A percentile compares a stretch with the other conserved stretches of the same genome.
Evolutionary conservation across 352 stramenopile species (phyloP).

Genomic region (Globisporangium megalacanthum): DNA sequence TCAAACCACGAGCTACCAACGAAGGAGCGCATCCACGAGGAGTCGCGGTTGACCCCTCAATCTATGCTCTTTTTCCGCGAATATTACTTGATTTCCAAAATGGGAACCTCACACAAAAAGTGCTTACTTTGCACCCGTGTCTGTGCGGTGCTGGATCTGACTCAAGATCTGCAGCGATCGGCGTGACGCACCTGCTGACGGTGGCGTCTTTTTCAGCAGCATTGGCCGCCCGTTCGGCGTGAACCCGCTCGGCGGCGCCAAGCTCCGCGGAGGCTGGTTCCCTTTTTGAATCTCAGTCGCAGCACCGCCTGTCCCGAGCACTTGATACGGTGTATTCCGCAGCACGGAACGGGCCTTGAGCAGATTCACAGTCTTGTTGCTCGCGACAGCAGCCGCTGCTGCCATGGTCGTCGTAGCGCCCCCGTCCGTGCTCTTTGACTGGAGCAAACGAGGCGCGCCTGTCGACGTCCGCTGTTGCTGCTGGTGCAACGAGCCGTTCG

Average conservation of each 20-base stretch:
- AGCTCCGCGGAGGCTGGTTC: slow-evolving; percentile 7
- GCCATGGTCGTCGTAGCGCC: slow-evolving; percentile 10
- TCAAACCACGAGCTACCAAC: too few species aligned
- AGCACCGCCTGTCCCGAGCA: slow-evolving; percentile 6
- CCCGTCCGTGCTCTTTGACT: slow-evolving; percentile 34
- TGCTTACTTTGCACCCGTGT: slow-evolving; percentile 5
- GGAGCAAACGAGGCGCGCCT: slow-evolving; percentile 31
- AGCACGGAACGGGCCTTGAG: slow-evolving; percentile 69
- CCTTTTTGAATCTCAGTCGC: slow-evolving; percentile 4
- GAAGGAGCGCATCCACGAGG: too few species aligned
- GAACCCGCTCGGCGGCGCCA: slow-evolving; percentile 15
- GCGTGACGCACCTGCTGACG: slow-evolving; percentile 55
- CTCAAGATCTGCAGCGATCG: slow-evolving; percentile 80
- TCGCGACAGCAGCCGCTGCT: neutral
- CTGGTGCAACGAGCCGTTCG: slow-evolving; percentile 21
- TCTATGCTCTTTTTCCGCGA: too few species aligned
- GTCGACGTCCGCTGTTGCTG: slow-evolving; percentile 13
- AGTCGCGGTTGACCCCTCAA: too few species aligned
- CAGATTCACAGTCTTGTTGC: slow-evolving; percentile 71
- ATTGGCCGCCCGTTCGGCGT: slow-evolving; percentile 30
- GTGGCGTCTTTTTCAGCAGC: slow-evolving; percentile 53
- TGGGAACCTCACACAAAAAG: too few species aligned
- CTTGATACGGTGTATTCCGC: slow-evolving; percentile 11
- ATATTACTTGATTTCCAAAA: too few species aligned
- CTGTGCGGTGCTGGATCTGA: slow-evolving; percentile 64